Percentiles rank a stretch among this genome's conserved stretches.
These are phyloP conservation scores for Halenospora varia DNA, from an alignment of 495 filamentous ascomycete species.

Conservation along the genomic window DNA sequence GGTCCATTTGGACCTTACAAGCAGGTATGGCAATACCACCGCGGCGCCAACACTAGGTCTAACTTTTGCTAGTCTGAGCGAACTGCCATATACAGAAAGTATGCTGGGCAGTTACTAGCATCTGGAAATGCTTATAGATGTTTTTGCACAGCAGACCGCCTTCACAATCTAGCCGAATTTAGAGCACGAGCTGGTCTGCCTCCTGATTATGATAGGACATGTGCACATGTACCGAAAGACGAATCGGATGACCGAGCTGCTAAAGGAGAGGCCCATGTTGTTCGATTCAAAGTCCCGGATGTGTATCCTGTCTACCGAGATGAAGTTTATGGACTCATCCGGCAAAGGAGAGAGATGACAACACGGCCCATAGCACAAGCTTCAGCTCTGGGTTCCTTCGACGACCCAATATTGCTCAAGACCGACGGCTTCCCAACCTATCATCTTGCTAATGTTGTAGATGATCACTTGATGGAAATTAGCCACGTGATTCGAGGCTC, in stretches of 20 bases:
- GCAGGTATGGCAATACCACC: slow-evolving; percentile 50
- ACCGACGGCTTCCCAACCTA: slow-evolving; percentile 91
- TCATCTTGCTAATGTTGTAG: slow-evolving; percentile 94
- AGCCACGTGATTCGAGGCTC: slow-evolving; percentile 90
- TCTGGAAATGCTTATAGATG: slow-evolving; percentile 82
- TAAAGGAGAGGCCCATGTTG: slow-evolving; percentile 67
- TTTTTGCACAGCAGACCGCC: slow-evolving; percentile 76
- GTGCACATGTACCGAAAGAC: slow-evolving; percentile 56
- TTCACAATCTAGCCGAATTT: slow-evolving; percentile 57
- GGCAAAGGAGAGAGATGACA: slow-evolving; percentile 37
- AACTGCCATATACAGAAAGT: slow-evolving; percentile 63
- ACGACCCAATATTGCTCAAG: slow-evolving; percentile 84
- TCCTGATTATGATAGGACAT: slow-evolving; percentile 74
- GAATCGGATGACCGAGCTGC: slow-evolving; percentile 66
- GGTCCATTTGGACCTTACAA: slow-evolving; percentile 82
- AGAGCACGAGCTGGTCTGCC: slow-evolving; percentile 55
- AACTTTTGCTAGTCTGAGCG: slow-evolving; percentile 66
- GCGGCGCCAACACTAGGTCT: slow-evolving; percentile 3
- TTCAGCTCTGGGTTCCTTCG: slow-evolving; percentile 42
- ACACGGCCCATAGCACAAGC: too few relatives aligned
- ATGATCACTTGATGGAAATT: slow-evolving; percentile 91
- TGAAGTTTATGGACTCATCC: slow-evolving; percentile 67
- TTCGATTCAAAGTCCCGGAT: slow-evolving; percentile 66
- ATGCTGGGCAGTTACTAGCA: slow-evolving; percentile 65
- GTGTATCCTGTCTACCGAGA: slow-evolving; percentile 61